Evolutionary conservation across 441 rosid genomes (phyloP), one percentile per base, ranked within the genome.

Genomic region (Populus hybrid): DNA sequence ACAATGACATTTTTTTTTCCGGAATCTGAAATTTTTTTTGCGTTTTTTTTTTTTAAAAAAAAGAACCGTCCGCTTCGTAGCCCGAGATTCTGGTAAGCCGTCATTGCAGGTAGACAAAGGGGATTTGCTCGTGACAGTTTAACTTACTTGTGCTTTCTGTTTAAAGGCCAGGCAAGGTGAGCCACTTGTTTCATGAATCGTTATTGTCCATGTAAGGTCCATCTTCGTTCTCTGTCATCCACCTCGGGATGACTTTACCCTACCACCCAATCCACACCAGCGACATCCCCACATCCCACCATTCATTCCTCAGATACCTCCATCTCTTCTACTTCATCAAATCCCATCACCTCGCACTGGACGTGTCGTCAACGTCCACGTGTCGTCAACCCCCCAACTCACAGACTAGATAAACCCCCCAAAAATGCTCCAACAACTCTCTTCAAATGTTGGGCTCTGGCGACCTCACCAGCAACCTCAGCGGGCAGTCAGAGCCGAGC

Each of bases 391-490:
- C 69, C 82, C 50, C 64, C 59, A 14, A 18, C 61, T 53, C 61
- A 23, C 30, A 21, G 36, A 34, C 67, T 36, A 70, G 87, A 84
- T 79, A 81, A 79, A 50, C 83, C 86, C 81, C 69, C 77, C 84
- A 7, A 5, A 70, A 79, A 34, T n/a, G 59, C 76, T 32, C 65
- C 67, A 16, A 21, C 24, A 42, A 2, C 38, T 32, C 42, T 71
- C 46, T 26, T 21, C 42, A 84, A 85, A 90, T 90, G 91, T 75
- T 86, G 77, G 81, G 82, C 35, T 35, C 74, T 61, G 74, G 78
- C 24, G 82, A 85, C 24, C 79, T 72, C 73, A n/a, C 63, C 69
- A 20, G 64, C 82, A 32, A 42, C 82, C 71, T 46, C 59, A 35
- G 64, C 79, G 73, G 82, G 81, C 75, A 38, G 64, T 77, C 80